Conservation (phyloP, 768 basidiomycete species). For the Calocybe indica region DNA sequence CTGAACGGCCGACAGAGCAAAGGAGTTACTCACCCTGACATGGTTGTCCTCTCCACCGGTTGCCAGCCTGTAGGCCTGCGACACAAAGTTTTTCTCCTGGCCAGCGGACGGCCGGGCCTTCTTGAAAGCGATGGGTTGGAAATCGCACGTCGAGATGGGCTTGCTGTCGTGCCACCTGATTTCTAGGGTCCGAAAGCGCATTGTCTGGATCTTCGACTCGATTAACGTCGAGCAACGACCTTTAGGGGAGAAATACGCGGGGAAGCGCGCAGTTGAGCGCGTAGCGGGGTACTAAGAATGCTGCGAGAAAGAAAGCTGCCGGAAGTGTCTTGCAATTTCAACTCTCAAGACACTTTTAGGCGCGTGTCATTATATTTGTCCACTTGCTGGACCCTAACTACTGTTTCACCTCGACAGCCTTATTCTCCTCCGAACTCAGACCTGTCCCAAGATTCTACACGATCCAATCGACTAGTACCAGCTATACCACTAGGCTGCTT, state of each 20-base stretch:
- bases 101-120: conserved; percentile 62
- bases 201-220: conserved; percentile 22
- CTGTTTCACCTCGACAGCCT: neutral
- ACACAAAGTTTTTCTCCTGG: conserved; percentile 50
- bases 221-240: conserved; percentile 1
- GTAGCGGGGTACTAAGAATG: conserved; percentile 8
- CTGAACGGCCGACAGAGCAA: neutral
- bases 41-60: conserved; percentile 97
- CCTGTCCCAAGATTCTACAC: neutral
- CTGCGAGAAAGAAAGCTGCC: neutral
- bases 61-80: conserved; percentile 83
- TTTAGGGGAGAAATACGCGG: too few species aligned
- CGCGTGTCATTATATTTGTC: conserved; percentile 4
- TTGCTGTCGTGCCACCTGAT: conserved; percentile 96
- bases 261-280: neutral
- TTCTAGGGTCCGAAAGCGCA: conserved; percentile 88
- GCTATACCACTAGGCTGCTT: neutral
- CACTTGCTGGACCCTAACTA: too few species aligned
- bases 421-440: neutral
- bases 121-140: conserved; percentile 81
- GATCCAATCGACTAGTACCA: neutral
- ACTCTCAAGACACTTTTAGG: neutral
- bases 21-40: conserved; percentile 69
- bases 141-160: conserved; percentile 95
- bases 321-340: neutral